Base-by-base conservation (phyloP, 768 basidiomycete genomes). In the Lentinula guzmanii region DNA sequence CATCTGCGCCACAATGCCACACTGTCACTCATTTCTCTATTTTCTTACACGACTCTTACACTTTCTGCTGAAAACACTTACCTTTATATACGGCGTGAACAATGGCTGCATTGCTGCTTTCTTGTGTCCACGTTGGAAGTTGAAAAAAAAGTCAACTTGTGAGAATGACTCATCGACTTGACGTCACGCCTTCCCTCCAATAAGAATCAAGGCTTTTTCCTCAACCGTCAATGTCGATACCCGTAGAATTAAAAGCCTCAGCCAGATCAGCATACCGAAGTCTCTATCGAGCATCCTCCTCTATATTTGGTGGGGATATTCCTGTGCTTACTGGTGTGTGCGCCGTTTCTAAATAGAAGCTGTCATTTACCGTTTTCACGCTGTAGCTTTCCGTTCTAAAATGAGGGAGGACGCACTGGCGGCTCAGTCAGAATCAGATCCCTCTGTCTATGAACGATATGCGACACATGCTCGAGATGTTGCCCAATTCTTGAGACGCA, bases 241-340 rank as follows among this genome's bases (percentile, higher is more conserved):
- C 86, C n/a, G 74, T 79, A 2, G 70, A 76, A 15, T 79, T 92
- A 43, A 80, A 75, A 68, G 85, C 87, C 35, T 79, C 84, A 9
- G 88, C 87, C 18, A 84, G 91, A 52, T 79, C 90, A 35, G 88
- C 88, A 15, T 94, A 94, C 68, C 82, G 91, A 37, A 77, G 83
- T 66, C 74, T 92, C 4, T 83, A 86, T 65, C 79, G 91, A 45
- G 86, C 90, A 0, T 83, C 90, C 1, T 71, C 82, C 5, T 68
- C 74, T 10, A 91, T 90, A 0, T 94, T 94, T 69, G 58, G 51
- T 88, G 87, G 85, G 34, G 89, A 91, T 73, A 76, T 68, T 18
- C 75, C 71, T 1, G 75, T 90, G 55, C 75, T 84, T 16, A 72
- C 71, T 76, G 88, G 89, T 85, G 50, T 39, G 50, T 60, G 24